Evolutionary conservation across 257 asterid species (phyloP).

Genomic region (Solanum medicagineum): DNA sequence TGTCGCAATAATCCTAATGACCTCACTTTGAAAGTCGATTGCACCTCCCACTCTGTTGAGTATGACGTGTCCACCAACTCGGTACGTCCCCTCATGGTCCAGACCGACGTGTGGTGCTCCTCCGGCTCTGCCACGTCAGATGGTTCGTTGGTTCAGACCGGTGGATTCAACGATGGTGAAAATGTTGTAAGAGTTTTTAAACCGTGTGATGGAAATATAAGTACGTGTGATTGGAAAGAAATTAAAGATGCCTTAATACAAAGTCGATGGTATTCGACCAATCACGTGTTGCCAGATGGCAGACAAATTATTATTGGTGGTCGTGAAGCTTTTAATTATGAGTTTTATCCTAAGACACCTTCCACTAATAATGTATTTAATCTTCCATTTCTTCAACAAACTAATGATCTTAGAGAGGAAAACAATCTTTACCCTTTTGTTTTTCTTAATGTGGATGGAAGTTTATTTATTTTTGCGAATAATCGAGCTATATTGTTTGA

Average conservation of each 20-base stretch:
- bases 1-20: constrained; percentile 44
- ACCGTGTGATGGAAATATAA: constrained; percentile 13
- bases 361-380: background rate
- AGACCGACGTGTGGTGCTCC: constrained; percentile 74
- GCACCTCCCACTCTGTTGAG: constrained; percentile 62
- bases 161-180: constrained; percentile 74
- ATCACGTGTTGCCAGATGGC: constrained; percentile 27
- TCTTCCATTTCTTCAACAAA: constrained; percentile 19
- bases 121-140: constrained; percentile 47
- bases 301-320: constrained; percentile 30
- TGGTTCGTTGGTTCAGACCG: constrained; percentile 60
- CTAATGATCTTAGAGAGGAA: constrained; percentile 15
- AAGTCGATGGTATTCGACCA: constrained; percentile 37
- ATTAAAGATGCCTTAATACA: background rate
- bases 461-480: constrained; percentile 32
- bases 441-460: constrained; percentile 29
- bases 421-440: constrained; percentile 39
- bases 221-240: constrained; percentile 26
- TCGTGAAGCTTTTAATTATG: constrained; percentile 25
- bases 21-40: constrained; percentile 24
- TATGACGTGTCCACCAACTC: constrained; percentile 28
- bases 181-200: constrained; percentile 11
- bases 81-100: constrained; percentile 36
- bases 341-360: constrained; percentile 21
- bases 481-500: constrained; percentile 25